Conservation (phyloP, 768 basidiomycete genomes). For the Imleria badia region DNA sequence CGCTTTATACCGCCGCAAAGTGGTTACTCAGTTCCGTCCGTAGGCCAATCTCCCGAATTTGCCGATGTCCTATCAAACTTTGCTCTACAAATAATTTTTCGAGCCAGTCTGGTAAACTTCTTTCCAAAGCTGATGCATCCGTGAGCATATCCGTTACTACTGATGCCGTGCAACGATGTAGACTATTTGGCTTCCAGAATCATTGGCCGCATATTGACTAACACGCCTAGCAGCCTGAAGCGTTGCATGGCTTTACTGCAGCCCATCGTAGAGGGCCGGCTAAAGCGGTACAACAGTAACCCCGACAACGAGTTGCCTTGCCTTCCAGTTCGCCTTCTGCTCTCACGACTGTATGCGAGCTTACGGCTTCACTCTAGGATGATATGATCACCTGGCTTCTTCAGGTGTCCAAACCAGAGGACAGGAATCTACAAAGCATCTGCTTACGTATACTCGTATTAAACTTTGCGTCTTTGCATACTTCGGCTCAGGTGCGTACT, state of each 20-base stretch:
- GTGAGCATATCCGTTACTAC: slow-evolving; percentile 22
- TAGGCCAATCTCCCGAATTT: slow-evolving; percentile 40
- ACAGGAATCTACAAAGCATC: slow-evolving; percentile 28
- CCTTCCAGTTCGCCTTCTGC: slow-evolving; percentile 33
- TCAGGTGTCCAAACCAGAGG: slow-evolving; percentile 29
- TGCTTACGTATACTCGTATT: slow-evolving; percentile 36
- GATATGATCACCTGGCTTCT: slow-evolving; percentile 45
- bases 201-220: slow-evolving; percentile 33
- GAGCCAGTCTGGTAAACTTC: slow-evolving; percentile 33
- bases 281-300: slow-evolving; percentile 27
- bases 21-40: slow-evolving; percentile 8
- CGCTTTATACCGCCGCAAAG: neutral
- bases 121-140: slow-evolving; percentile 36
- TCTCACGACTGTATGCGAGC: slow-evolving; percentile 1
- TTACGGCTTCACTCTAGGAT: slow-evolving; percentile 25
- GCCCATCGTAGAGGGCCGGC: slow-evolving; percentile 36
- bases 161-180: slow-evolving; percentile 11
- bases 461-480: slow-evolving; percentile 40
- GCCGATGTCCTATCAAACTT: slow-evolving; percentile 34
- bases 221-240: slow-evolving; percentile 31
- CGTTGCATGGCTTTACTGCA: slow-evolving; percentile 30
- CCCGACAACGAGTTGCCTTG: slow-evolving; percentile 17
- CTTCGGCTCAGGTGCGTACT: slow-evolving; percentile 31
- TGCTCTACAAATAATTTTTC: slow-evolving; percentile 33
- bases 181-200: slow-evolving; percentile 24